Evolutionary conservation across 306 rosid species (phyloP).

Genomic region (Rosa multiflora): DNA sequence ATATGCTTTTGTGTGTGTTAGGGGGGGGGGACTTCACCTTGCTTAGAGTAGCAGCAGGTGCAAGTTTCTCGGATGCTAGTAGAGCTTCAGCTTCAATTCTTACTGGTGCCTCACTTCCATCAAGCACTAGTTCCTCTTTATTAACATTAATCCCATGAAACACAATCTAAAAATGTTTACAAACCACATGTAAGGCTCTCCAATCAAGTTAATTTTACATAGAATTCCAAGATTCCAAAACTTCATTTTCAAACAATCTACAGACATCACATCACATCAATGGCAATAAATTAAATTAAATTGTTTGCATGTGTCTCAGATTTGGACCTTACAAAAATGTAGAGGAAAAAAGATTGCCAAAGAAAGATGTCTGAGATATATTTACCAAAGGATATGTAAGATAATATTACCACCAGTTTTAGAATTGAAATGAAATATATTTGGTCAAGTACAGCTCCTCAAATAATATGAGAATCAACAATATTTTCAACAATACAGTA

Average conservation of each 20-base stretch:
- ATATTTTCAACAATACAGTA: not conserved
- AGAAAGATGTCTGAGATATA: not conserved
- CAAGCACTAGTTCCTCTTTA: constrained; percentile 70
- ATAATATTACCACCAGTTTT: not conserved
- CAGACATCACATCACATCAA: not conserved
- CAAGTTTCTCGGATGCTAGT: constrained; percentile 76
- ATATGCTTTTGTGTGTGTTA: too few species aligned
- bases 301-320: not conserved
- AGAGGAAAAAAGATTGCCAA: not conserved
- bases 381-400: not conserved
- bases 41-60: constrained; percentile 79
- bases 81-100: constrained; percentile 86
- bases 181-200: constrained; percentile 21
- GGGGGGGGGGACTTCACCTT: constrained; percentile 53
- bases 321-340: not conserved
- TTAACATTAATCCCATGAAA: constrained; percentile 80
- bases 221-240: not conserved
- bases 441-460: not conserved
- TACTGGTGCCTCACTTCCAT: constrained; percentile 93
- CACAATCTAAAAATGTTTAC: constrained; percentile 46
- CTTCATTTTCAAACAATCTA: not conserved
- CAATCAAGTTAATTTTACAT: constrained; percentile 2
- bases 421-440: not conserved
- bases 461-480: not conserved
- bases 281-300: not conserved